Evolutionary conservation across 495 filamentous ascomycete species (phyloP).

Genomic region (Hypoxylon lienhwacheense): DNA sequence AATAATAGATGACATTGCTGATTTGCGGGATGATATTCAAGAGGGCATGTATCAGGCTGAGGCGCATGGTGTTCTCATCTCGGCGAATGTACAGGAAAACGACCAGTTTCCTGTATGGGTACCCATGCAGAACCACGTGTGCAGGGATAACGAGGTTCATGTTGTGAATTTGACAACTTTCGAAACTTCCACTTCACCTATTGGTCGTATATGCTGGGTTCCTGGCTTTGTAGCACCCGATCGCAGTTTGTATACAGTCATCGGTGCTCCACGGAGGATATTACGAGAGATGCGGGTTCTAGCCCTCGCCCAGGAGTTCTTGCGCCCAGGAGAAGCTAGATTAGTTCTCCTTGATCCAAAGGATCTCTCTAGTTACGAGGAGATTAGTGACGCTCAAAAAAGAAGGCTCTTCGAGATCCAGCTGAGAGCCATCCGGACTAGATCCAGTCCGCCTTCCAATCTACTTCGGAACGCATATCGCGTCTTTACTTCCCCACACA

Average conservation of each 20-base stretch:
- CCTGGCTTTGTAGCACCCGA: constrained; percentile 32
- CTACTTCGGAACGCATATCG: constrained; percentile 6
- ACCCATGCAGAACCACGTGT: constrained; percentile 10
- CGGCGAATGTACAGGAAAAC: constrained; percentile 2
- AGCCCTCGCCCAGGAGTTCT: constrained; percentile 16
- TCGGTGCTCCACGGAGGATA: constrained; percentile 30
- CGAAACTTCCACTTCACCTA: constrained; percentile 14
- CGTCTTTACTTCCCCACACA: constrained; percentile 16
- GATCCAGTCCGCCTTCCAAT: background rate
- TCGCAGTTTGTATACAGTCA: constrained; percentile 36
- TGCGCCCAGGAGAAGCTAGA: constrained; percentile 15
- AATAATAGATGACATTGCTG: constrained; percentile 1
- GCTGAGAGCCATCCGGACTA: constrained; percentile 8
- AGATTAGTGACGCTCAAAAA: constrained; percentile 16
- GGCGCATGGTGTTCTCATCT: constrained; percentile 38
- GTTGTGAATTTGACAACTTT: constrained; percentile 38
- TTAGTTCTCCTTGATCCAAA: constrained; percentile 4
- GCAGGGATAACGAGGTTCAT: constrained; percentile 10
- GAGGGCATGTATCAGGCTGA: constrained; percentile 13
- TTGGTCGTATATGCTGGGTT: constrained; percentile 40
- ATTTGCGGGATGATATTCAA: constrained; percentile 20
- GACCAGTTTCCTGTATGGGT: constrained; percentile 28
- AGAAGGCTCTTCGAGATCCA: constrained; percentile 26
- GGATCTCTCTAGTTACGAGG: constrained; percentile 9
- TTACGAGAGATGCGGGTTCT: constrained; percentile 1